phyloP scores from a whole-genome alignment of 2,329 filamentous ascomycete genomes.

The Graphilbum ipis-grandicollis region DNA sequence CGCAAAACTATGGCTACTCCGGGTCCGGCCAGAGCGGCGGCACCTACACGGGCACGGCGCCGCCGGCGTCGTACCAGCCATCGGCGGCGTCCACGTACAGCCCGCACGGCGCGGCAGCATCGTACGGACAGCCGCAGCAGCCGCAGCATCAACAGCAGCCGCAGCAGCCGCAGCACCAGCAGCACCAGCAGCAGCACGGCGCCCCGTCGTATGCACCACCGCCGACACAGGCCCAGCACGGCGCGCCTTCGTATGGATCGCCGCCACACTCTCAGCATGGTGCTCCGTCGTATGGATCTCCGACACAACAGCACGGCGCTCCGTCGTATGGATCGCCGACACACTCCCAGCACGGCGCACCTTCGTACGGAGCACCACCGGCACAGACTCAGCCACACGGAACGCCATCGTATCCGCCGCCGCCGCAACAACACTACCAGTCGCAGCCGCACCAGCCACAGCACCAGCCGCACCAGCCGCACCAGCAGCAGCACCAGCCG shows the following conservation, averaged over 20 bases:
- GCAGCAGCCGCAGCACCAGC: neutral
- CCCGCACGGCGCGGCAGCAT: neutral
- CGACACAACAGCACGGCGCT: neutral
- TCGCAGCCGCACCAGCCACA: neutral
- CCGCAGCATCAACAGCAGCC: neutral
- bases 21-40: slow-evolving; percentile 32
- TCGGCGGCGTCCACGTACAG: slow-evolving; percentile 10
- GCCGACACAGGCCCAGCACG: neutral
- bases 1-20: slow-evolving; percentile 49
- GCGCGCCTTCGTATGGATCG: neutral
- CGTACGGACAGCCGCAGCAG: slow-evolving; percentile 2
- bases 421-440: neutral
- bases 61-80: slow-evolving; percentile 41
- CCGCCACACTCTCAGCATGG: neutral
- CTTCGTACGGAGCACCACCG: neutral
- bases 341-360: neutral
- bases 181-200: neutral
- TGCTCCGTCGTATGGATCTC: neutral
- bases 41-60: slow-evolving; percentile 44
- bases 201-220: neutral
- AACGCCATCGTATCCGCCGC: slow-evolving; percentile 1
- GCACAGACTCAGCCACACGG: no score
- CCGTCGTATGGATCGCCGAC: neutral
- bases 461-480: neutral
- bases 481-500: neutral